Evolutionary conservation across 1,284 basidiomycete species (phyloP), one percentile per base, ranked within the genome.

Genomic region (Phellopilus nigrolimitatus): DNA sequence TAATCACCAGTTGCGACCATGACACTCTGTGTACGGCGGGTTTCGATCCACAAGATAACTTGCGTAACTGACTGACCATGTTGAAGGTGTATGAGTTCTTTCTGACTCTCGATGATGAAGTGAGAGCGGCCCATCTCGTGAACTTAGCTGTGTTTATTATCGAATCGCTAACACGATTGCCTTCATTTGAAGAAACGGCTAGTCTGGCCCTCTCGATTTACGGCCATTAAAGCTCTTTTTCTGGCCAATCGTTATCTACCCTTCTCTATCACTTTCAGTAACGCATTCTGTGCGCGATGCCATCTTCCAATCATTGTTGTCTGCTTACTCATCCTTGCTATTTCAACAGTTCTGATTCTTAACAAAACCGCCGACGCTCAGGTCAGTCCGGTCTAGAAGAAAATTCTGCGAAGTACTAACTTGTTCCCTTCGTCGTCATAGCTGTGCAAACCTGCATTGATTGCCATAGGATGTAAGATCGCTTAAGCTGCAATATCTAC

Each of bases 211-310:
- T 53, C 51, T 9, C 45, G 47, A 19, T 28, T 53, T 15, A 41
- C 46, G 6, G 22, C 30, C 3, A 43, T 48, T n/a, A 53, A 53
- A 30, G 21, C 17, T 9, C 51, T 53, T 21, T 53, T 48, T 39
- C 15, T 53, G 3, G 51, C 41, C 13, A 53, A 53, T 37, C 51
- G 51, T 13, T 53, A 53, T 38, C 39, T 53, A 5, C 51, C 51
- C 2, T 42, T 53, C 10, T 47, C 43, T 5, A 22, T 42, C 13
- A 31, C 39, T 22, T 36, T 30, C 22, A 19, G 30, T 19, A 36
- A 49, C 24, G 28, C 31, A 5, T 42, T 41, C 30, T 42, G 48
- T 49, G 22, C 25, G 39, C 19, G 19, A 10, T 2, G 1, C 12
- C n/a, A 9, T 22, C 24, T 40, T 19, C 5, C 38, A n/a, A n/a